These are phyloP conservation scores for Lepiota venenata DNA, from an alignment of 768 basidiomycete genomes.

Conservation along the genomic window DNA sequence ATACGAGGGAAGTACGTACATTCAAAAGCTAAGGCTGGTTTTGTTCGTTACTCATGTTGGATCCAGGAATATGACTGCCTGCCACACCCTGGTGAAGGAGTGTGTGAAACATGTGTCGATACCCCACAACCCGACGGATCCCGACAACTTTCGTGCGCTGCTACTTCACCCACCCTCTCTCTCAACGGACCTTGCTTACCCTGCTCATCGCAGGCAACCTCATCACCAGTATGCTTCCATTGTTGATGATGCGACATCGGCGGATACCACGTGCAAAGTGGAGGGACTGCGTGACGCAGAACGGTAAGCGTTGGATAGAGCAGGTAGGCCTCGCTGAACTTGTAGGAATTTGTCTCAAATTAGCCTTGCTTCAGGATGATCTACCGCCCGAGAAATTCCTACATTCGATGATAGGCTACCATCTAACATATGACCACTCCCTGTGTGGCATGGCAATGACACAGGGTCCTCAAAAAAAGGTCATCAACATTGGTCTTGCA, in stretches of 20 bases:
- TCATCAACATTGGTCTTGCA: conserved; percentile 81
- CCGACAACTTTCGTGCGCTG: conserved; percentile 68
- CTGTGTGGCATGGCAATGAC: conserved; percentile 85
- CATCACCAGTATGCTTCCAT: conserved; percentile 70
- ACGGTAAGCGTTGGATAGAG: conserved; percentile 82
- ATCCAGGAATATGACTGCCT: conserved; percentile 71
- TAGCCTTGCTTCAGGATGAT: conserved; percentile 48
- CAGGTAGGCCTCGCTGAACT: conserved; percentile 42
- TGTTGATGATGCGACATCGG: conserved; percentile 84
- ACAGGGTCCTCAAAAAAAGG: conserved; percentile 70
- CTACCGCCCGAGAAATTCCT: conserved; percentile 63
- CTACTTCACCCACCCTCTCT: neutral
- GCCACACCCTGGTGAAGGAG: conserved; percentile 53
- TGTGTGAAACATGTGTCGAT: conserved; percentile 59
- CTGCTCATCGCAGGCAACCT: conserved; percentile 47
- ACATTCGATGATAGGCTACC: conserved; percentile 81
- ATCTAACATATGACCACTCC: conserved; percentile 63
- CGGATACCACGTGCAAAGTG: conserved; percentile 75
- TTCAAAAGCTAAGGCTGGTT: neutral
- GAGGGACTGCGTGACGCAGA: conserved; percentile 56
- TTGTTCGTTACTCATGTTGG: conserved; percentile 8
- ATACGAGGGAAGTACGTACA: conserved; percentile 54
- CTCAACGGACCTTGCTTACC: neutral
- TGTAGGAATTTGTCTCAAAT: neutral
- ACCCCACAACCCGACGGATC: conserved; percentile 49